phyloP scores from a whole-genome alignment of 2,329 filamentous ascomycete genomes.

The Ramularia collo-cygni region DNA sequence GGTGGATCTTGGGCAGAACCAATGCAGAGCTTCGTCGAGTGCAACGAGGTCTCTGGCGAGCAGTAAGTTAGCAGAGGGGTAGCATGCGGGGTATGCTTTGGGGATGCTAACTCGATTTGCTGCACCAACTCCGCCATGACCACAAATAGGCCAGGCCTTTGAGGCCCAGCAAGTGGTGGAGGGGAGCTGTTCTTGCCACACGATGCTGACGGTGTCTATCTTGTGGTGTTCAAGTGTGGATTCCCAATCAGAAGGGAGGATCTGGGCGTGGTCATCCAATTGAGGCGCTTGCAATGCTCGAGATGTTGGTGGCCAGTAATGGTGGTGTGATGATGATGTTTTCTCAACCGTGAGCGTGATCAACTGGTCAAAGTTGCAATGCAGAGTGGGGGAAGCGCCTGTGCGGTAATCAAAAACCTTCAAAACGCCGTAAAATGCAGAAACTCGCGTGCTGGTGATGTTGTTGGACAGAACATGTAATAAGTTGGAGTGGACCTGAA shows the following conservation, averaged over 20 bases:
- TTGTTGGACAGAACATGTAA: too few relatives aligned
- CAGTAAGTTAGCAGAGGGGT: constrained; percentile 3
- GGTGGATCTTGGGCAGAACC: constrained; percentile 42
- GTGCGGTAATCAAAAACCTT: too few relatives aligned
- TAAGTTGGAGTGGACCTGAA: too few relatives aligned
- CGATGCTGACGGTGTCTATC: too few relatives aligned
- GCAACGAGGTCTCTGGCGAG: constrained; percentile 20
- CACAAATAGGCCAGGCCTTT: constrained; percentile 4
- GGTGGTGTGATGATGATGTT: neutral
- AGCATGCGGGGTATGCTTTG: neutral
- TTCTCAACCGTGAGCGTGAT: neutral
- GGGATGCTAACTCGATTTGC: neutral
- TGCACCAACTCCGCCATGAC: constrained; percentile 9
- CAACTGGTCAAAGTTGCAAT: too few relatives aligned
- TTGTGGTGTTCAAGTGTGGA: neutral
- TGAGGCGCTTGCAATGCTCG: constrained; percentile 1
- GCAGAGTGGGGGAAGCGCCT: too few relatives aligned
- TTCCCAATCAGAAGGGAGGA: too few relatives aligned
- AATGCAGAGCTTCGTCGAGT: constrained; percentile 35
- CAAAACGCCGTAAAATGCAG: constrained; percentile 2
- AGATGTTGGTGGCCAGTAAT: neutral
- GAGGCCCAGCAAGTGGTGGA: constrained; percentile 8
- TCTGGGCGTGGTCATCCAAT: too few relatives aligned
- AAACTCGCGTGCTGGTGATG: too few relatives aligned
- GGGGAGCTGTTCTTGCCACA: too few relatives aligned